Conservation (phyloP, 257 asterid genomes). For the Verbascum thapsus region DNA sequence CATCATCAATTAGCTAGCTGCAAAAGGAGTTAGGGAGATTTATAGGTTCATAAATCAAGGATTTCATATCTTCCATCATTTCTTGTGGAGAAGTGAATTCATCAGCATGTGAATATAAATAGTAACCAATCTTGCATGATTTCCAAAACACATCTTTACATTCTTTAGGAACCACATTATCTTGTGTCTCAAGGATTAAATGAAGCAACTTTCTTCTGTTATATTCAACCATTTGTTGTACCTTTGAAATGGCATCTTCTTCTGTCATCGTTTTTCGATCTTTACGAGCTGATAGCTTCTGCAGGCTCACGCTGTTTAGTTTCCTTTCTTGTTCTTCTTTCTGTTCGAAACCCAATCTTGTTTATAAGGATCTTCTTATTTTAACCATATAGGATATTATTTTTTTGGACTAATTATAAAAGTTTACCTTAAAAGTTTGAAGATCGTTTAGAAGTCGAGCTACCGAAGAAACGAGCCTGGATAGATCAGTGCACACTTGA, state of each 20-base stretch:
- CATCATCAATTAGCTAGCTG: too few species aligned
- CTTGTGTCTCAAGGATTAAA: constrained; percentile 5
- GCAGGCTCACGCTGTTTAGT: constrained; percentile 7
- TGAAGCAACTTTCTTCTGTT: constrained; percentile 25
- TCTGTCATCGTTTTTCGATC: neutral
- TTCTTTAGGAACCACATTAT: constrained; percentile 27
- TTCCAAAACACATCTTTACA: constrained; percentile 33
- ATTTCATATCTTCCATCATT: constrained; percentile 20
- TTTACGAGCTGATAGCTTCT: constrained; percentile 17
- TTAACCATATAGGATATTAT: too few species aligned
- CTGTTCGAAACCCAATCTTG: too few species aligned
- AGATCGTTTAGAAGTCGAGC: constrained; percentile 35
- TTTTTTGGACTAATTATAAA: neutral
- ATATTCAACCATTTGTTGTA: constrained; percentile 11
- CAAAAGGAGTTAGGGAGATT: neutral
- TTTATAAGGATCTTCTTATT: too few species aligned
- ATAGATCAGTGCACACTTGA: constrained; percentile 25
- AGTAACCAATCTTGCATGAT: constrained; percentile 13
- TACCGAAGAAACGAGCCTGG: constrained; percentile 17
- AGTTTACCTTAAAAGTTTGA: constrained; percentile 30
- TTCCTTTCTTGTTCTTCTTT: constrained; percentile 19
- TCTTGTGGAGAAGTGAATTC: constrained; percentile 31
- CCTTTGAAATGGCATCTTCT: constrained; percentile 10
- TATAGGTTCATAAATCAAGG: constrained; percentile 15
- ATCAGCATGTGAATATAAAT: constrained; percentile 13